Conservation (phyloP, 768 basidiomycete species). For the Lactarius hengduanensis region DNA sequence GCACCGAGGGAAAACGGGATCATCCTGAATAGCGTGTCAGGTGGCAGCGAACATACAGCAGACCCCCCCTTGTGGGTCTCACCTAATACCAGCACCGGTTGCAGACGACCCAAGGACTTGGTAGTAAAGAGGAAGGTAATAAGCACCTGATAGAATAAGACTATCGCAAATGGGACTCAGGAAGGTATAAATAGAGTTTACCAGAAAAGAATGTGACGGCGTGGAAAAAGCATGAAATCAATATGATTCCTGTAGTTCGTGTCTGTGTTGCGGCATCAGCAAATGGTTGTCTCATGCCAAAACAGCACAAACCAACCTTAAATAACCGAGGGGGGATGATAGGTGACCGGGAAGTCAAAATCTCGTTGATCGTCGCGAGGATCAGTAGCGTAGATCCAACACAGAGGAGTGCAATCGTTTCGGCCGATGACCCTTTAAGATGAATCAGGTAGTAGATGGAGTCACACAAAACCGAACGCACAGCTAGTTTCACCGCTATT, state of each 20-base stretch:
- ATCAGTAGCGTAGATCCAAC: slow-evolving; percentile 57
- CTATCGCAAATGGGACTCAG: background rate
- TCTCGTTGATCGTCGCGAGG: slow-evolving; percentile 54
- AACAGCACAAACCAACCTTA: slow-evolving; percentile 42
- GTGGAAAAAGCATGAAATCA: slow-evolving; percentile 61
- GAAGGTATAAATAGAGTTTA: slow-evolving; percentile 19
- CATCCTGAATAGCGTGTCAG: slow-evolving; percentile 49
- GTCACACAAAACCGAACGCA: slow-evolving; percentile 36
- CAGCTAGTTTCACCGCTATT: slow-evolving; percentile 67
- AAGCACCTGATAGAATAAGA: slow-evolving; percentile 42
- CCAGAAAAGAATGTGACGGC: slow-evolving; percentile 61
- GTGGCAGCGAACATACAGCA: background rate
- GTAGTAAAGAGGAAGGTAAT: slow-evolving; percentile 74
- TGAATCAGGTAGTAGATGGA: background rate
- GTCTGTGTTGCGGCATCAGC: slow-evolving; percentile 43
- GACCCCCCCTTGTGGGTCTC: slow-evolving; percentile 13
- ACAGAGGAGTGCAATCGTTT: slow-evolving; percentile 62
- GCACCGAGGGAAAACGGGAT: slow-evolving; percentile 67
- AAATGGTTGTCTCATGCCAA: background rate
- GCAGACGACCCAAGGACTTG: slow-evolving; percentile 77
- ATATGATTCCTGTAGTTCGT: slow-evolving; percentile 64
- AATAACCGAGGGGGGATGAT: slow-evolving; percentile 76
- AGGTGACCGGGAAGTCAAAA: slow-evolving; percentile 59
- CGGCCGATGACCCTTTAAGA: slow-evolving; percentile 50
- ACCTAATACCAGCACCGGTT: slow-evolving; percentile 67